These are phyloP conservation scores for Bromus sterilis DNA, from an alignment of 176 grass and related monocot genomes.

Conservation along the genomic window DNA sequence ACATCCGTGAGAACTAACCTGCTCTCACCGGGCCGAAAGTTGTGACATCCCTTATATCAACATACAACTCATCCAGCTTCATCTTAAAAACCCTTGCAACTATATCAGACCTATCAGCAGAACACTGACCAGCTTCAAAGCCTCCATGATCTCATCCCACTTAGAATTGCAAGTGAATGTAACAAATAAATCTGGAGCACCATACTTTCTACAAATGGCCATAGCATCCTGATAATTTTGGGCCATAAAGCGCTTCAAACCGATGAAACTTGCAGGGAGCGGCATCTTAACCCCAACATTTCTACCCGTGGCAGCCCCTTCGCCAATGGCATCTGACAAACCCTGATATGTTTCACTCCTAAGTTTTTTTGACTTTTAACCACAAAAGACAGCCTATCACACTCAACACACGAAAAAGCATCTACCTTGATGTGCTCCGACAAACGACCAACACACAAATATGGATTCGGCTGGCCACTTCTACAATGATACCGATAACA, in stretches of 20 bases:
- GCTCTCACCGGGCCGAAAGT: background rate
- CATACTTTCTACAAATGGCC: background rate
- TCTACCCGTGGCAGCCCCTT: too few species aligned
- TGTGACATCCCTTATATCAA: background rate
- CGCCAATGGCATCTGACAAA: too few species aligned
- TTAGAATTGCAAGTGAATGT: background rate
- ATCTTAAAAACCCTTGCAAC: background rate
- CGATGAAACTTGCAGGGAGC: background rate
- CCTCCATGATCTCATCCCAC: background rate
- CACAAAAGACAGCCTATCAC: background rate
- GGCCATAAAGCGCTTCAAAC: background rate
- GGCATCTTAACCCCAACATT: background rate
- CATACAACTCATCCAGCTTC: background rate
- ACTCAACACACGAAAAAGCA: background rate
- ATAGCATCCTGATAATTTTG: background rate
- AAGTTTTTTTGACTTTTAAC: background rate
- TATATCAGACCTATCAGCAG: background rate
- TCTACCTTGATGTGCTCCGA: background rate
- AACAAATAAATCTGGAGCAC: background rate
- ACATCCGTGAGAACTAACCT: background rate
- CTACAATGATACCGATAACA: background rate
- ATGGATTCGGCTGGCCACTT: background rate
- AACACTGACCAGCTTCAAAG: background rate
- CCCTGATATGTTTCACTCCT: background rate
- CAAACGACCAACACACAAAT: background rate